Percentiles rank a stretch among this genome's conserved stretches.
These are phyloP conservation scores for Postia placenta DNA, from an alignment of 768 basidiomycete genomes.

Conservation along the genomic window DNA sequence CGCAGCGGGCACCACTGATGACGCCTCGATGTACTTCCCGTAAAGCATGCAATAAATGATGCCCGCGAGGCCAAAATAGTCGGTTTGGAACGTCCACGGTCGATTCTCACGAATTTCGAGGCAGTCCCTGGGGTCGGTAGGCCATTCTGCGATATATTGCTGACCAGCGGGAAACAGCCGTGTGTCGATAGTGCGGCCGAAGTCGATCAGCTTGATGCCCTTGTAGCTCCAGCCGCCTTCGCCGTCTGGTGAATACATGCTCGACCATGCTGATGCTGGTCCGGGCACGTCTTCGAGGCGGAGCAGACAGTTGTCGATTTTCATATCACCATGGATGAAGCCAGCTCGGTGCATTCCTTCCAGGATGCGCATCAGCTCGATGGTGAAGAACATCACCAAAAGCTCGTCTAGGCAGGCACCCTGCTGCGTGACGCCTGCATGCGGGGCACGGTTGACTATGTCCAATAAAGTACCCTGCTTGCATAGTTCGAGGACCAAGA, in stretches of 20 bases:
- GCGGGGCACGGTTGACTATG: slow-evolving; percentile 78
- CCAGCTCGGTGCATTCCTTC: slow-evolving; percentile 77
- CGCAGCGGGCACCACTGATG: slow-evolving; percentile 37
- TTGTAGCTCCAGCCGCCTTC: slow-evolving; percentile 81
- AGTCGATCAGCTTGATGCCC: slow-evolving; percentile 92
- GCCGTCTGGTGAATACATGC: slow-evolving; percentile 72
- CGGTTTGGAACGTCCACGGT: slow-evolving; percentile 93
- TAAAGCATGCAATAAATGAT: slow-evolving; percentile 95
- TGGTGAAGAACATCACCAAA: slow-evolving; percentile 89
- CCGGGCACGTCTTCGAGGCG: slow-evolving; percentile 81
- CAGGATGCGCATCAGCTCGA: slow-evolving; percentile 80
- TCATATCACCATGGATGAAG: slow-evolving; percentile 96
- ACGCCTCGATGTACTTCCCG: slow-evolving; percentile 88
- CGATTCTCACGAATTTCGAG: slow-evolving; percentile 77
- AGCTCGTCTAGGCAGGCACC: slow-evolving; percentile 87
- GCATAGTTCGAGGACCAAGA: slow-evolving; percentile 82
- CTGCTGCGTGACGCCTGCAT: slow-evolving; percentile 72
- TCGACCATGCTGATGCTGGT: slow-evolving; percentile 62
- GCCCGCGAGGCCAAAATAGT: slow-evolving; percentile 94
- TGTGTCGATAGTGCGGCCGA: slow-evolving; percentile 92
- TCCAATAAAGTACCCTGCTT: slow-evolving; percentile 90
- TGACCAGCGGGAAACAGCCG: slow-evolving; percentile 75
- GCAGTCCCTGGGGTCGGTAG: slow-evolving; percentile 87
- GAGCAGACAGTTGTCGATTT: slow-evolving; percentile 98
- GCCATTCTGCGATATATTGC: slow-evolving; percentile 82